Percentiles rank a stretch among this genome's conserved stretches.
Evolutionary conservation across 805 yeast genomes (phyloP).

Genomic region (Saccharomycopsis fibuligera): DNA sequence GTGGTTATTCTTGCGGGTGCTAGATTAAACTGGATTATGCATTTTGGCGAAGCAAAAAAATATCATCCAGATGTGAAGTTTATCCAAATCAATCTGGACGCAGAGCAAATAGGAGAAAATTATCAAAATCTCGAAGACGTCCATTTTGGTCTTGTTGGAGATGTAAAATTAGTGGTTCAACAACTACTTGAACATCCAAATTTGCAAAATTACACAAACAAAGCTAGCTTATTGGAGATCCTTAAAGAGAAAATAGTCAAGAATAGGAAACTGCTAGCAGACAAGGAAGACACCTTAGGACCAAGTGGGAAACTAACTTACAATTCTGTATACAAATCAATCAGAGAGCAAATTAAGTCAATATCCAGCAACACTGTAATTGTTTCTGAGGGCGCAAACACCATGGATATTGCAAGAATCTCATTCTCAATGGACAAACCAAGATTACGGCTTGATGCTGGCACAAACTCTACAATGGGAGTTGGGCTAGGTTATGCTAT

Average conservation of each 20-base stretch:
- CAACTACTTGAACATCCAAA: conserved; percentile 18
- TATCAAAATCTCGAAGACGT: conserved; percentile 24
- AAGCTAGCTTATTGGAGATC: conserved; percentile 26
- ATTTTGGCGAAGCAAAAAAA: conserved; percentile 53
- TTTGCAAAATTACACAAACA: conserved; percentile 23
- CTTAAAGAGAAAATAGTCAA: conserved; percentile 27
- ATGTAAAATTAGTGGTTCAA: conserved; percentile 28
- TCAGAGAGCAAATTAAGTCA: conserved; percentile 30
- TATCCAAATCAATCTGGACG: conserved; percentile 41
- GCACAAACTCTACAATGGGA: conserved; percentile 77
- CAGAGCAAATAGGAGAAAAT: conserved; percentile 38
- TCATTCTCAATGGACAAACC: conserved; percentile 51
- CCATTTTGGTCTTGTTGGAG: conserved; percentile 48
- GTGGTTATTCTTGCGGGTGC: conserved; percentile 59
- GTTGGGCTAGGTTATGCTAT: conserved; percentile 66
- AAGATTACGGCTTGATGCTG: conserved; percentile 57
- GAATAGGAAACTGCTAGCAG: conserved; percentile 30
- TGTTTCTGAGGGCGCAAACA: conserved; percentile 70
- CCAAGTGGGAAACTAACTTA: conserved; percentile 35
- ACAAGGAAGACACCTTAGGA: conserved; percentile 28
- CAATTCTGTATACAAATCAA: conserved; percentile 44
- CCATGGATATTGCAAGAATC: conserved; percentile 65
- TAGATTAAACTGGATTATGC: conserved; percentile 68
- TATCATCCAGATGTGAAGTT: conserved; percentile 40
- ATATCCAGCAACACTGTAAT: conserved; percentile 33